These are phyloP conservation scores for Penicillium freii DNA, from an alignment of 2,329 filamentous ascomycete species.

Conservation along the genomic window DNA sequence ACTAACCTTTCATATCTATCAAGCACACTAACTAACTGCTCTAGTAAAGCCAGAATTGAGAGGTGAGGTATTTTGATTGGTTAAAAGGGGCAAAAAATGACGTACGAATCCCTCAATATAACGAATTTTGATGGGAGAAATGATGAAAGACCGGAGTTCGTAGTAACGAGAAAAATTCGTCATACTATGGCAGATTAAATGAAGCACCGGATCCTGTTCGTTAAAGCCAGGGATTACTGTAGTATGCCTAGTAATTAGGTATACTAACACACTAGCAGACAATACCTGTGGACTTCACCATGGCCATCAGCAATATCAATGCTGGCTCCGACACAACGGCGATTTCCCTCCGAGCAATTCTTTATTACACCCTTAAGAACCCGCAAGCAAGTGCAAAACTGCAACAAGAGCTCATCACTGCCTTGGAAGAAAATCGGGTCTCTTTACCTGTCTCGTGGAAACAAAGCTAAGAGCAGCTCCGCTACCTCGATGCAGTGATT, in stretches of 20 bases:
- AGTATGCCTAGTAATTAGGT: neutral
- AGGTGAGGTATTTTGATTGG: too few species aligned
- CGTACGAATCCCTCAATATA: too few species aligned
- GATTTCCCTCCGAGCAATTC: slow-evolving; percentile 31
- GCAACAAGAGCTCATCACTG: slow-evolving; percentile 48
- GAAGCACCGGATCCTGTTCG: too few species aligned
- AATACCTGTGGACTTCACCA: neutral
- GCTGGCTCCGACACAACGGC: slow-evolving; percentile 40
- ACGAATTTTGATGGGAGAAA: too few species aligned
- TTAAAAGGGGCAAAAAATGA: too few species aligned
- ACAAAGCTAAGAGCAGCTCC: slow-evolving; percentile 26
- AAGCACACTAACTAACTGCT: too few species aligned
- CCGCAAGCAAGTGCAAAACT: slow-evolving; percentile 39
- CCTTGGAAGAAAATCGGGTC: slow-evolving; percentile 20
- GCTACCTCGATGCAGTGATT: slow-evolving; percentile 32
- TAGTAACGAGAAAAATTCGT: too few species aligned
- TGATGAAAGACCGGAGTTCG: too few species aligned
- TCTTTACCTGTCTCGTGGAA: slow-evolving; percentile 24
- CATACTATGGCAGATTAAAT: too few species aligned
- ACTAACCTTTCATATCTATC: too few species aligned
- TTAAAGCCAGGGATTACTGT: too few species aligned
- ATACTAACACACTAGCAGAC: neutral
- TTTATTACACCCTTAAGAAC: slow-evolving; percentile 34
- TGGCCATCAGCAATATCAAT: slow-evolving; percentile 24
- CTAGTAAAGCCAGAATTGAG: too few species aligned